These are phyloP conservation scores for Brassica cretica DNA, from an alignment of 345 rosid genomes.

Conservation along the genomic window DNA sequence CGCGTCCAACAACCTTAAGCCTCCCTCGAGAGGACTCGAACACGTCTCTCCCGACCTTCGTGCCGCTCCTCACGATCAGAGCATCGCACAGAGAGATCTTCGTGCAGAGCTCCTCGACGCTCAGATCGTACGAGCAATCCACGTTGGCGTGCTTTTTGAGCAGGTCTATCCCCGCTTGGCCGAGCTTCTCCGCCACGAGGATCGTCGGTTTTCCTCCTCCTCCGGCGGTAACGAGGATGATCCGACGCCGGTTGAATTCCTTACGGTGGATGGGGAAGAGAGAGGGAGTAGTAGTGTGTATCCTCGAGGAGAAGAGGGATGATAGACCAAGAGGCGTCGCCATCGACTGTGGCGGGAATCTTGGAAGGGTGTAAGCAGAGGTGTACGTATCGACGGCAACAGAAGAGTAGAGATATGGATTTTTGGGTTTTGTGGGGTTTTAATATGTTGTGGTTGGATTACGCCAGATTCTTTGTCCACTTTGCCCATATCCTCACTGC, in stretches of 20 bases:
- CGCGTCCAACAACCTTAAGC: slow-evolving; percentile 59
- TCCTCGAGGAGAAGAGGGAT: slow-evolving; percentile 41
- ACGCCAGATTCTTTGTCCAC: slow-evolving; percentile 14
- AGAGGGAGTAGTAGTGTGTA: slow-evolving; percentile 30
- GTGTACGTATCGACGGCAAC: slow-evolving; percentile 33
- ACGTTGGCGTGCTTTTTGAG: slow-evolving; percentile 48
- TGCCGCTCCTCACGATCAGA: slow-evolving; percentile 56
- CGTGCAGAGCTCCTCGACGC: slow-evolving; percentile 55
- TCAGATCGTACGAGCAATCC: slow-evolving; percentile 55
- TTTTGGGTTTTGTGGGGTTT: slow-evolving; percentile 39
- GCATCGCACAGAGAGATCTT: slow-evolving; percentile 62
- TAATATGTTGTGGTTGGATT: slow-evolving; percentile 20
- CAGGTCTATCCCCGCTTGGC: slow-evolving; percentile 45
- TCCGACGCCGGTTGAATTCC: slow-evolving; percentile 6
- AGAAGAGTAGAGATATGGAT: slow-evolving; percentile 4
- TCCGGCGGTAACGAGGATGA: slow-evolving; percentile 36
- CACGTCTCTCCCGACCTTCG: slow-evolving; percentile 53
- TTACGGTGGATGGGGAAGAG: slow-evolving; percentile 32
- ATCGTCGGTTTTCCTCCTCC: slow-evolving; percentile 53
- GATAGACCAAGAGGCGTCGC: slow-evolving; percentile 40
- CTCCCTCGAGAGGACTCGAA: slow-evolving; percentile 56
- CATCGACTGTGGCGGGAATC: slow-evolving; percentile 18
- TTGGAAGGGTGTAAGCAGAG: slow-evolving; percentile 16
- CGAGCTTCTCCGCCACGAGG: slow-evolving; percentile 57
- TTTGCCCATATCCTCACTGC: slow-evolving; percentile 27